These are phyloP conservation scores for Phytophthora sp. DNA, from an alignment of 352 stramenopile species.

Conservation along the genomic window DNA sequence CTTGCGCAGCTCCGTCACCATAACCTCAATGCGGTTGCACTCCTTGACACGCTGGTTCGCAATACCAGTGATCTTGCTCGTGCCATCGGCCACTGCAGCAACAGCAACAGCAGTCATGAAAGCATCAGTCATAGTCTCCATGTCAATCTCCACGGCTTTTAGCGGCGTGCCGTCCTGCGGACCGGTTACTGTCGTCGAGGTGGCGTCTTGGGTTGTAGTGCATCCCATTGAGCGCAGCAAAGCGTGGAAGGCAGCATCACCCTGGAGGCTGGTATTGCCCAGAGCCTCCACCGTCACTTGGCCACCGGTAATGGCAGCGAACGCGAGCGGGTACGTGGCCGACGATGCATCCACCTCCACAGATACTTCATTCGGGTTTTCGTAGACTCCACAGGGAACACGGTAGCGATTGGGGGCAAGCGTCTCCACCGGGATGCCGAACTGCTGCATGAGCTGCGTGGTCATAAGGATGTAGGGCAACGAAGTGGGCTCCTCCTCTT, in stretches of 20 bases:
- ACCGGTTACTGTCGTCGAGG: slow-evolving; percentile 74
- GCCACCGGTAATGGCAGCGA: slow-evolving; percentile 96
- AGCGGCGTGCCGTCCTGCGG: slow-evolving; percentile 77
- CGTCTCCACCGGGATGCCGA: slow-evolving; percentile 95
- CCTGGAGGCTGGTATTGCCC: slow-evolving; percentile 93
- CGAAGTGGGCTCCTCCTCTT: slow-evolving; percentile 96
- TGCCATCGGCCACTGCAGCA: slow-evolving; percentile 94
- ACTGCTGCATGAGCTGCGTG: slow-evolving; percentile 96
- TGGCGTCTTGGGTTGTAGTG: slow-evolving; percentile 61
- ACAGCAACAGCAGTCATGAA: slow-evolving; percentile 98
- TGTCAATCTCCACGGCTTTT: slow-evolving; percentile 95
- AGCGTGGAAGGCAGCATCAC: slow-evolving; percentile 95
- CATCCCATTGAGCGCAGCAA: slow-evolving; percentile 83
- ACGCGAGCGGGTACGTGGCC: slow-evolving; percentile 96
- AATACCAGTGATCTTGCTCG: slow-evolving; percentile 97
- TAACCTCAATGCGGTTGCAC: slow-evolving; percentile 98
- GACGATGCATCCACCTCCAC: slow-evolving; percentile 97
- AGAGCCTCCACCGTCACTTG: slow-evolving; percentile 95
- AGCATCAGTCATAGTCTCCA: slow-evolving; percentile 97
- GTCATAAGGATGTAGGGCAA: slow-evolving; percentile 96
- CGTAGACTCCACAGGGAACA: slow-evolving; percentile 75
- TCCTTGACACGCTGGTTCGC: slow-evolving; percentile 99
- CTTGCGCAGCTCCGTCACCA: slow-evolving; percentile 96
- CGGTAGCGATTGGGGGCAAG: slow-evolving; percentile 77
- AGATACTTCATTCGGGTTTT: slow-evolving; percentile 68